Evolutionary conservation across 2,329 filamentous ascomycete species (phyloP).

Genomic region (Calonectria ilicicola): DNA sequence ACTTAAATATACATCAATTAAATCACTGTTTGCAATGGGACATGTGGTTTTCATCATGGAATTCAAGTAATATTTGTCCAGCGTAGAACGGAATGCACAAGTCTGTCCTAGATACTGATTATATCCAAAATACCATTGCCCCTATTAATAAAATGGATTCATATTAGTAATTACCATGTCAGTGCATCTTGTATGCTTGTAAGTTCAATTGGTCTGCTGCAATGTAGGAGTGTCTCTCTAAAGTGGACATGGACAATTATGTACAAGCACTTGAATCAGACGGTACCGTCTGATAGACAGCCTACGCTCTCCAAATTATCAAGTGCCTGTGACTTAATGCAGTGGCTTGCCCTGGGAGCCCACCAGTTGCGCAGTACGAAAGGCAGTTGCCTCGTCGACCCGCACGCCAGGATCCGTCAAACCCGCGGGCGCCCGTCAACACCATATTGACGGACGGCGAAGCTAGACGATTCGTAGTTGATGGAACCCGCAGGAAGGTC

Average conservation of each 20-base stretch:
- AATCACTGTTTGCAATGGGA: conserved; percentile 12
- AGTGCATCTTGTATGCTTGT: background rate
- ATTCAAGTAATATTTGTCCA: background rate
- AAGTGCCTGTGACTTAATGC: background rate
- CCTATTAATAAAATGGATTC: background rate
- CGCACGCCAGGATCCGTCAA: conserved; percentile 7
- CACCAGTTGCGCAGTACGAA: background rate
- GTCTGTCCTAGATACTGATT: background rate
- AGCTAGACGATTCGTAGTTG: background rate
- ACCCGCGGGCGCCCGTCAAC: conserved; percentile 13
- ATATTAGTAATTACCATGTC: too few species aligned
- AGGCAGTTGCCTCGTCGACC: background rate
- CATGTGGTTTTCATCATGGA: conserved; percentile 3
- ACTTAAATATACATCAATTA: background rate
- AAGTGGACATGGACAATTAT: background rate
- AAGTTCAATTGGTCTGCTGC: too few species aligned
- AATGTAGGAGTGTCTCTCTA: background rate
- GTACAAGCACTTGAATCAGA: background rate
- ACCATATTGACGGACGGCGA: conserved; percentile 13
- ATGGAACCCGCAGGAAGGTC: background rate
- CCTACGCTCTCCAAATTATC: too few species aligned
- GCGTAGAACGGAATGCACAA: background rate
- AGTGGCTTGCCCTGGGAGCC: background rate
- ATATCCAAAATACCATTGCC: background rate
- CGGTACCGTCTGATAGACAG: too few species aligned